Evolutionary conservation across 2,329 filamentous ascomycete genomes (phyloP), one percentile per base, ranked within the genome.

Genomic region (Cadophora luteo-olivacea): DNA sequence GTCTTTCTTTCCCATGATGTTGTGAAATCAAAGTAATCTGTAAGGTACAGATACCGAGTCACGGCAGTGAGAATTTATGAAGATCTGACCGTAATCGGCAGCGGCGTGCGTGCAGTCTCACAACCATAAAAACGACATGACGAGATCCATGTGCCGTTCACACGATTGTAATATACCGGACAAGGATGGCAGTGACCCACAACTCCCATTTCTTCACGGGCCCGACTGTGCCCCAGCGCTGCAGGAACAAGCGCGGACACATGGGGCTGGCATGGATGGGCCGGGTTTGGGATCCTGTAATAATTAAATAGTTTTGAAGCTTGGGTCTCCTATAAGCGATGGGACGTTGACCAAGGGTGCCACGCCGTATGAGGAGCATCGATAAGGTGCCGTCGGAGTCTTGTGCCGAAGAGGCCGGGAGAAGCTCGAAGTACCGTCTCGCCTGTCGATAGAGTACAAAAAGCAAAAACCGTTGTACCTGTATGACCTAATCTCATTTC

Each of bases 201-300:
- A 32, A 62, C 14, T 64, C 62, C 61, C 61, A 41, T 38, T 70
- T 67, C 68, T 70, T 61, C 45, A 54, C 36, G 61, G 48, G 57
- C 62, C 68, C 68, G 69, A 70, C 74, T 69, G 73, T 74, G 75
- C 74, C 75, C 66, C 70, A 57, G 32, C 61, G 61, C 73, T 76
- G 75, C 75, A 77, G 75, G 73, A 74, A 75, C 75, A 75, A 74
- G 73, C 75, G 72, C 73, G 68, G 62, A 57, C 24, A 52, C 63
- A 65, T 51, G 63, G 63, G 24, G n/a, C n/a, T 29, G 25, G 24
- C 36, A 41, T 55, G 33, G 61, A 49, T 45, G 24, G 12, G n/a
- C 32, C n/a, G 25, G 60, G n/a, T 33, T 33, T 4, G 22, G n/a
- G 36, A 58, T 38, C 51, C 49, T 57, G 29, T 9, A 29, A 57